Evolutionary conservation across 345 rosid genomes (phyloP), one percentile per base, ranked within the genome.

Genomic region (Linum usitatissimum): DNA sequence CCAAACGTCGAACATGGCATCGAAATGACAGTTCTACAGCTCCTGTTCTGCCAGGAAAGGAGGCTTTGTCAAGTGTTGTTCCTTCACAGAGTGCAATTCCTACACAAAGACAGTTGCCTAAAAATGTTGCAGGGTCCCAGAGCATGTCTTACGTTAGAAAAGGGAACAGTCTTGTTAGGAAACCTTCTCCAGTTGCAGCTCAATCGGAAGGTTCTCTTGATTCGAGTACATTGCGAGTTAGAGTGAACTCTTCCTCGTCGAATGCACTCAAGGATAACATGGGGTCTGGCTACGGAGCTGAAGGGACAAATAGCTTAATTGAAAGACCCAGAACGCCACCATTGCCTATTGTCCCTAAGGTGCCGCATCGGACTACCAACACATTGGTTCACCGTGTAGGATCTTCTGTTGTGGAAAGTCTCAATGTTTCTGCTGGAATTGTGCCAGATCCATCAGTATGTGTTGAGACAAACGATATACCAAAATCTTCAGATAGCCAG

Each of bases 101-200:
- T 73, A 60, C 69, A 12, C 84, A 66, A 66, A 73, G 64, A 70
- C 85, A 71, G 60, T 34, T 70, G 55, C 71, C 80, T 0, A 76
- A 65, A 55, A 78, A 65, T 54, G 68, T 62, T 54, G 62, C 77
- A 18, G 71, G 70, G 66, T 53, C 58, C 59, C 74, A 66, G 55
- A 57, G 61, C 69, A 78, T 81, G 61, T 76, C 87, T 54, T 93
- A 93, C 55, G 68, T 93, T 69, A 90, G 97, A 57, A 93, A 93
- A 78, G 96, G 97, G 61, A 93, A 86, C 75, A 90, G 96, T 74
- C 91, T 93, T 76, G 91, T 90, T 60, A 83, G 97, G 70, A 82
- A 86, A 67, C 75, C 91, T 39, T 64, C 65, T 4, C 56, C 72
- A 55, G 80, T 58, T 55, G 70, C 84, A 68, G 64, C 71, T 66